These are phyloP conservation scores for Fusarium sp. DNA, from an alignment of 2,329 filamentous ascomycete species.

Conservation along the genomic window DNA sequence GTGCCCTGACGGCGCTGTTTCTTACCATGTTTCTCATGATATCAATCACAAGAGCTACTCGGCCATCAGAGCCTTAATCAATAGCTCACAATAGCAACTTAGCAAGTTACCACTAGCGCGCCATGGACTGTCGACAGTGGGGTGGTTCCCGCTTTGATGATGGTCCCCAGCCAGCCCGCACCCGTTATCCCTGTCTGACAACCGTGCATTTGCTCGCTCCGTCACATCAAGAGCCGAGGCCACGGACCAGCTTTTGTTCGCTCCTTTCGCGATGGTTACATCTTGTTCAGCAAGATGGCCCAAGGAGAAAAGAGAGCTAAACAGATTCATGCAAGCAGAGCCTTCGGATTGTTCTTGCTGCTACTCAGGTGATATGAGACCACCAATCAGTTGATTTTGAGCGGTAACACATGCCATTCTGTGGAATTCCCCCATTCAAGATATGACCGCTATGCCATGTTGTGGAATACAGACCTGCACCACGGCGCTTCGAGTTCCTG, in stretches of 20 bases:
- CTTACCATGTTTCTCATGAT: background rate
- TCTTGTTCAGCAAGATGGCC: conserved; percentile 10
- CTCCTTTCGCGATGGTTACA: conserved; percentile 8
- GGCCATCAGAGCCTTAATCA: conserved; percentile 11
- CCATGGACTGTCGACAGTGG: conserved; percentile 36
- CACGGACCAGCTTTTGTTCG: conserved; percentile 51
- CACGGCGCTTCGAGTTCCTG: conserved; percentile 46
- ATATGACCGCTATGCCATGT: conserved; percentile 23
- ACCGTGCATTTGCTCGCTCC: conserved; percentile 44
- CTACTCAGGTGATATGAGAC: conserved; percentile 1
- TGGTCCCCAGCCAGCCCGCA: conserved; percentile 30
- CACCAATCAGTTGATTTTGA: conserved; percentile 15
- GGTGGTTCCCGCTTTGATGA: conserved; percentile 37
- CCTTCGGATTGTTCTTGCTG: conserved; percentile 2
- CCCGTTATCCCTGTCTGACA: conserved; percentile 43
- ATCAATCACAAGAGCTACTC: conserved; percentile 4
- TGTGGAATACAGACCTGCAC: conserved; percentile 37
- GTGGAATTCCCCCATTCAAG: conserved; percentile 32
- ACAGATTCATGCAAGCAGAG: conserved; percentile 5
- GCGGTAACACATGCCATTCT: conserved; percentile 29
- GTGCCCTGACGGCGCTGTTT: background rate
- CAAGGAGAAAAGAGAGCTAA: conserved; percentile 18
- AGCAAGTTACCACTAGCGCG: conserved; percentile 26
- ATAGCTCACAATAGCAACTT: conserved; percentile 17
- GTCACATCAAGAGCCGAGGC: conserved; percentile 45